Evolutionary conservation across 2,329 filamentous ascomycete species (phyloP).

Genomic region (Venturia oleaginea): DNA sequence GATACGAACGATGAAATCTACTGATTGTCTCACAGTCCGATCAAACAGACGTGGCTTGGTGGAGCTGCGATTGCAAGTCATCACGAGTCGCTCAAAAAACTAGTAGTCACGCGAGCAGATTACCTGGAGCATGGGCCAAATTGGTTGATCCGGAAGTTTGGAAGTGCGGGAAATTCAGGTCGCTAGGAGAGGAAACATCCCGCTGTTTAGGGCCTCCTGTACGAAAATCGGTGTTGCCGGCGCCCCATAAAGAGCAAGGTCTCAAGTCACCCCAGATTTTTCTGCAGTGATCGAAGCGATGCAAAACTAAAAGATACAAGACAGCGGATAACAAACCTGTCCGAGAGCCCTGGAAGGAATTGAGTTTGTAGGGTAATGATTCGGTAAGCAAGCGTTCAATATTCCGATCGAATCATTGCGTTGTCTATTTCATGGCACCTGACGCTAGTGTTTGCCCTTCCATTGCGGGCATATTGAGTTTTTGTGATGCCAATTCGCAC

Average conservation of each 20-base stretch:
- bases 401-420: too few species aligned
- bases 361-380: too few species aligned
- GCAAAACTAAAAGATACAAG: too few species aligned
- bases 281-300: too few species aligned
- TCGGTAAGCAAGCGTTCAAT: too few species aligned
- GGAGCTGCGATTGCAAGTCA: constrained; percentile 69
- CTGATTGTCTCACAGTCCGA: constrained; percentile 35
- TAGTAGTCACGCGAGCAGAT: constrained; percentile 76
- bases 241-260: too few species aligned
- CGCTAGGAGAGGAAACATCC: not conserved
- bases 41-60: constrained; percentile 77
- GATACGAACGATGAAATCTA: not conserved
- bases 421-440: not conserved
- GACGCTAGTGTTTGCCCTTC: not conserved
- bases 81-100: constrained; percentile 50
- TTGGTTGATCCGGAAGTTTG: constrained; percentile 11
- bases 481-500: not conserved
- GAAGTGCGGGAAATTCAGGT: not conserved
- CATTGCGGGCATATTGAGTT: not conserved
- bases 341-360: too few species aligned
- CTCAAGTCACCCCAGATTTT: too few species aligned
- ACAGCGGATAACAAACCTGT: too few species aligned
- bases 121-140: constrained; percentile 72
- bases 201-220: too few species aligned
- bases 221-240: too few species aligned